phyloP scores from a whole-genome alignment of 2,329 filamentous ascomycete genomes.

The Colletotrichum caudatum region DNA sequence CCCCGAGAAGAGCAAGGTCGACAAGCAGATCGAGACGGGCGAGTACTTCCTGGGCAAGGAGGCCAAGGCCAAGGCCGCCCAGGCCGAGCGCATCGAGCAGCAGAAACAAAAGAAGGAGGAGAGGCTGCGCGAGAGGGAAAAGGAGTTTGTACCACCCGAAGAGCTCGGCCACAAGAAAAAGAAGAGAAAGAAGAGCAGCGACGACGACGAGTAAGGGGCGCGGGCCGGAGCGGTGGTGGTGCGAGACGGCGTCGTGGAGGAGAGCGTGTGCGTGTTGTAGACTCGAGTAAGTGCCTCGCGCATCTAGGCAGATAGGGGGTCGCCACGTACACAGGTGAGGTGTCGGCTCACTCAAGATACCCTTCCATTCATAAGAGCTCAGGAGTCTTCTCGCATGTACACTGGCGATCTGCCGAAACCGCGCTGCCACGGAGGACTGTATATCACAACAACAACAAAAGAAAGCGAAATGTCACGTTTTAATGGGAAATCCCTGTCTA shows the following conservation, averaged over 20 bases:
- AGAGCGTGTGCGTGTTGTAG: constrained; percentile 12
- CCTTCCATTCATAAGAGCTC: constrained; percentile 38
- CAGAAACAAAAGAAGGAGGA: constrained; percentile 90
- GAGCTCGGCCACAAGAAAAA: constrained; percentile 75
- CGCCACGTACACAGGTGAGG: constrained; percentile 30
- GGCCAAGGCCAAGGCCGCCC: constrained; percentile 85
- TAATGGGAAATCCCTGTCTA: neutral
- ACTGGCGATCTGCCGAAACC: neutral
- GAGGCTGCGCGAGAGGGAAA: constrained; percentile 85
- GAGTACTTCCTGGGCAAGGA: constrained; percentile 97
- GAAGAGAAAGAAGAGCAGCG: constrained; percentile 69
- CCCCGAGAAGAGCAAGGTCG: constrained; percentile 98
- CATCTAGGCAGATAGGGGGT: constrained; percentile 21
- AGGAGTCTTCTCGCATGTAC: constrained; percentile 21
- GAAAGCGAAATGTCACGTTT: constrained; percentile 19
- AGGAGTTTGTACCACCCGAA: constrained; percentile 88
- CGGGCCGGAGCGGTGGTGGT: neutral
- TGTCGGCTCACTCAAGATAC: constrained; percentile 39
- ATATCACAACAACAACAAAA: constrained; percentile 11
- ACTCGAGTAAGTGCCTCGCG: constrained; percentile 12
- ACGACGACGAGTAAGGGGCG: constrained; percentile 45
- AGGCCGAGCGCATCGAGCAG: constrained; percentile 84
- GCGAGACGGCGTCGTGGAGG: neutral
- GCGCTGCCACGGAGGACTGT: neutral
- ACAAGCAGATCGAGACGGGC: constrained; percentile 96